Percentiles rank a stretch among this genome's conserved stretches.
Evolutionary conservation across 176 grass and related monocot genomes (phyloP).

Genomic region (Tillandsia leiboldiana): DNA sequence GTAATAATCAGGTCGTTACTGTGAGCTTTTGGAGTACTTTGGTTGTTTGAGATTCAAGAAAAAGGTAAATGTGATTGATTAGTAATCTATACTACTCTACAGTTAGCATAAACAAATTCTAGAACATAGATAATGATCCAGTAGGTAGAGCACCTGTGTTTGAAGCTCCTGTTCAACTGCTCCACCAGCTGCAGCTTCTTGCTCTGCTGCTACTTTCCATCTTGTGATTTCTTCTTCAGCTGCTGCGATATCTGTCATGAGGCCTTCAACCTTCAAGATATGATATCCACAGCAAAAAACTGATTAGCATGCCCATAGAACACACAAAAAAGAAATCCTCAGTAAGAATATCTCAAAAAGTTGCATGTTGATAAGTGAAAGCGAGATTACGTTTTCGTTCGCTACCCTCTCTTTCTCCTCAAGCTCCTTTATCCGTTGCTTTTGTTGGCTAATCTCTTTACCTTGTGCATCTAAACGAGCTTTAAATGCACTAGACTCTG

Average conservation of each 20-base stretch:
- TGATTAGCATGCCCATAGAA: not conserved
- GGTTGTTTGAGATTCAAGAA: no score
- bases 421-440: constrained; percentile 73
- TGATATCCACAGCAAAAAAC: not conserved
- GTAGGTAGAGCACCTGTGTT: constrained; percentile 46
- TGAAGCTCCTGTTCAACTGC: constrained; percentile 79
- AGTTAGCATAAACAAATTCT: not conserved
- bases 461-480: constrained; percentile 75
- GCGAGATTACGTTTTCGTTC: constrained; percentile 75
- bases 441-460: constrained; percentile 67
- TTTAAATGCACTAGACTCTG: constrained; percentile 83
- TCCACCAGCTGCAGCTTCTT: constrained; percentile 84
- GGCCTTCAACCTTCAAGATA: constrained; percentile 68
- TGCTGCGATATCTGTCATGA: constrained; percentile 87
- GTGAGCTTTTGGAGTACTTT: no score
- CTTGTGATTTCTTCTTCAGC: constrained; percentile 94
- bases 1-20: no score
- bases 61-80: no score
- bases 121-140: not conserved
- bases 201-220: constrained; percentile 92
- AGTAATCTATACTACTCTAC: not conserved
- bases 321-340: not conserved
- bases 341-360: not conserved
- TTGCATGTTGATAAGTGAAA: not conserved
- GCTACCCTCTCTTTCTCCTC: constrained; percentile 78